phyloP scores from a whole-genome alignment of 2,329 filamentous ascomycete genomes.

The Cordyceps fumosorosea region DNA sequence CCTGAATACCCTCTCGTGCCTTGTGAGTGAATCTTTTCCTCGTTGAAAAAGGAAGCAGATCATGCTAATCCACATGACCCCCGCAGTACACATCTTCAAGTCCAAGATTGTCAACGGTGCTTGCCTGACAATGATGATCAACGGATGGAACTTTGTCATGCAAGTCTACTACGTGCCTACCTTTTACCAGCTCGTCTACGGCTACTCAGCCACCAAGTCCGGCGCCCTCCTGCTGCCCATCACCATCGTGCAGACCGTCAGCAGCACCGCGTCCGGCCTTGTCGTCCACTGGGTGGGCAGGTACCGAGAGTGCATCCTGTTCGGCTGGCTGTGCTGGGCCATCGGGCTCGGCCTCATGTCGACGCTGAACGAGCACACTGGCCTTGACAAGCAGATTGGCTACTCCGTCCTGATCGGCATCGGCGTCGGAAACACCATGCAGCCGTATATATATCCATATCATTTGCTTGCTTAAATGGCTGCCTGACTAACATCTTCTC shows the following conservation, averaged over 20 bases:
- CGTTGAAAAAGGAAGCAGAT: neutral
- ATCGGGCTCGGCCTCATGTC: conserved; percentile 46
- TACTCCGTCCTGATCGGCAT: conserved; percentile 46
- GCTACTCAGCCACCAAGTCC: conserved; percentile 35
- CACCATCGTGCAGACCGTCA: conserved; percentile 37
- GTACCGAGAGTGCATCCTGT: conserved; percentile 47
- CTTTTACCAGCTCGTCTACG: conserved; percentile 41
- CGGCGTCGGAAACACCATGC: conserved; percentile 45
- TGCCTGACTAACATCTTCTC: conserved; percentile 8
- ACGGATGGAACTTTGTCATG: conserved; percentile 54
- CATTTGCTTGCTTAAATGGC: neutral
- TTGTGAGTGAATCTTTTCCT: conserved; percentile 22
- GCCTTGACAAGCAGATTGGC: conserved; percentile 47
- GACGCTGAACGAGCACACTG: conserved; percentile 40
- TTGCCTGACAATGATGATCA: conserved; percentile 50
- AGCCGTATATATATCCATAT: conserved; percentile 30
- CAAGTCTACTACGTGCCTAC: conserved; percentile 44
- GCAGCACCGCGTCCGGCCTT: conserved; percentile 44
- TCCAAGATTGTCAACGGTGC: conserved; percentile 47
- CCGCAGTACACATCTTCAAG: conserved; percentile 45
- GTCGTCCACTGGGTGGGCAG: conserved; percentile 46
- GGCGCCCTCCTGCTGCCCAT: conserved; percentile 37
- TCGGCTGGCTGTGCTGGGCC: conserved; percentile 47
- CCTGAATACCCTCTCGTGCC: conserved; percentile 42
- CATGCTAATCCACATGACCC: conserved; percentile 17